A percentile compares a stretch with the other conserved stretches of the same genome.
phyloP scores from a whole-genome alignment of 2,329 filamentous ascomycete genomes.

The Sarocladiaceae sp. region DNA sequence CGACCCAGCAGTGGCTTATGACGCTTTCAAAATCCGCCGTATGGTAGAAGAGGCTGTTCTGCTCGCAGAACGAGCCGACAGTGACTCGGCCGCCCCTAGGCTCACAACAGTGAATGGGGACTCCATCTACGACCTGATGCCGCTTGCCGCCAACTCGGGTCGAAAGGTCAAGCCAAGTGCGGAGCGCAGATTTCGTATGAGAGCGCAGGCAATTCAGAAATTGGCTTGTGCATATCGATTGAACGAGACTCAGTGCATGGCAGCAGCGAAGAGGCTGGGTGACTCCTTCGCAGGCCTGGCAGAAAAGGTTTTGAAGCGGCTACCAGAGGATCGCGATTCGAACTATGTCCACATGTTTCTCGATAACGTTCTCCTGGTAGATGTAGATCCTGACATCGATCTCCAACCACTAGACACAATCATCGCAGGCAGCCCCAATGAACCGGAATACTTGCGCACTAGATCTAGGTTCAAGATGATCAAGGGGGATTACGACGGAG shows the following conservation, averaged over 20 bases:
- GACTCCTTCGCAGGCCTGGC: conserved; percentile 75
- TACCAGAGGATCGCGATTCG: conserved; percentile 64
- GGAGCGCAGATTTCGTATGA: conserved; percentile 73
- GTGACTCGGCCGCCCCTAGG: conserved; percentile 63
- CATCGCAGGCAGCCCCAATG: conserved; percentile 57
- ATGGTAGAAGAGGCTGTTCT: conserved; percentile 77
- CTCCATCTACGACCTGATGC: conserved; percentile 15
- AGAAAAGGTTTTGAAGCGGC: conserved; percentile 65
- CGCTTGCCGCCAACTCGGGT: conserved; percentile 38
- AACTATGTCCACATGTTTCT: conserved; percentile 92
- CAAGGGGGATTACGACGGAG: conserved; percentile 68
- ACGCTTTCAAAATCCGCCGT: conserved; percentile 76
- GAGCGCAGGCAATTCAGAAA: conserved; percentile 75
- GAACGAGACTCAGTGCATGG: conserved; percentile 79
- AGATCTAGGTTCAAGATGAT: conserved; percentile 71
- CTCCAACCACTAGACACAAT: conserved; percentile 64
- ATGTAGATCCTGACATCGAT: conserved; percentile 68
- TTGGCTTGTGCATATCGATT: conserved; percentile 72
- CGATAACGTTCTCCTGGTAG: conserved; percentile 77
- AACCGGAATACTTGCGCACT: conserved; percentile 66
- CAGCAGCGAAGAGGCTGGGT: conserved; percentile 78
- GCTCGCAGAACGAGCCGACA: conserved; percentile 72
- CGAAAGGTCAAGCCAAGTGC: conserved; percentile 65
- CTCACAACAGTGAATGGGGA: conserved; percentile 51
- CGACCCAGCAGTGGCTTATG: conserved; percentile 77